Percentiles rank a stretch among this genome's conserved stretches.
Evolutionary conservation across 2,329 filamentous ascomycete genomes (phyloP).

Genomic region (Ophiocordyceps camponoti-leonardi): DNA sequence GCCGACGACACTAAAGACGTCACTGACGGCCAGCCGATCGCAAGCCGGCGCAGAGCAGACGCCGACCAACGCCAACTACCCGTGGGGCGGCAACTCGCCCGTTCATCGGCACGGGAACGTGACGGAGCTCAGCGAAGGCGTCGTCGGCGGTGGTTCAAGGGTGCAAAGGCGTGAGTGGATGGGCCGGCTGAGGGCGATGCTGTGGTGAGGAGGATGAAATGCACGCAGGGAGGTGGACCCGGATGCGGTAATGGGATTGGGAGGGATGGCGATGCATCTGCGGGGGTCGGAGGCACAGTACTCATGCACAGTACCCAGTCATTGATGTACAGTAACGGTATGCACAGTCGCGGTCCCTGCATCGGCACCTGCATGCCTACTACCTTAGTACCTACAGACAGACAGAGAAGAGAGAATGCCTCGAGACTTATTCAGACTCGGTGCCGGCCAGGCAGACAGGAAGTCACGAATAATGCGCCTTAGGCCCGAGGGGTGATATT

Average conservation of each 20-base stretch:
- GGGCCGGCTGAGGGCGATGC: neutral
- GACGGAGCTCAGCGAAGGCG: slow-evolving; percentile 9
- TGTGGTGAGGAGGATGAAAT: neutral
- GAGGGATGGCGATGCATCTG: neutral
- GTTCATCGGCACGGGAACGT: slow-evolving; percentile 17
- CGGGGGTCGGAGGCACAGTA: neutral
- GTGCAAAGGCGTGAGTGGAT: neutral
- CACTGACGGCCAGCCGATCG: slow-evolving; percentile 1
- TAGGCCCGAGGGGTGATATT: no score
- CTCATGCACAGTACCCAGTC: neutral
- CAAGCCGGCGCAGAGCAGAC: neutral
- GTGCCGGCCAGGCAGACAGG: no score
- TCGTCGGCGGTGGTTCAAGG: slow-evolving; percentile 2
- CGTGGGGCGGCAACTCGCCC: slow-evolving; percentile 18
- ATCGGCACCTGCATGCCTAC: neutral
- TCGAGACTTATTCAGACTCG: neutral
- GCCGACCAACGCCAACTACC: slow-evolving; percentile 13
- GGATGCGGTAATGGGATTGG: neutral
- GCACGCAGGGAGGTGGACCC: neutral
- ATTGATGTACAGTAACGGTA: neutral
- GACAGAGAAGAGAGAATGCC: neutral
- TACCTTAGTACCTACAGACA: neutral
- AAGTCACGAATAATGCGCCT: no score
- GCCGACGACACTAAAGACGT: slow-evolving; percentile 5
- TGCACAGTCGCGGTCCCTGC: neutral